These are phyloP conservation scores for Bocquillonia castaneifolia DNA, from an alignment of 441 rosid genomes.

Conservation along the genomic window DNA sequence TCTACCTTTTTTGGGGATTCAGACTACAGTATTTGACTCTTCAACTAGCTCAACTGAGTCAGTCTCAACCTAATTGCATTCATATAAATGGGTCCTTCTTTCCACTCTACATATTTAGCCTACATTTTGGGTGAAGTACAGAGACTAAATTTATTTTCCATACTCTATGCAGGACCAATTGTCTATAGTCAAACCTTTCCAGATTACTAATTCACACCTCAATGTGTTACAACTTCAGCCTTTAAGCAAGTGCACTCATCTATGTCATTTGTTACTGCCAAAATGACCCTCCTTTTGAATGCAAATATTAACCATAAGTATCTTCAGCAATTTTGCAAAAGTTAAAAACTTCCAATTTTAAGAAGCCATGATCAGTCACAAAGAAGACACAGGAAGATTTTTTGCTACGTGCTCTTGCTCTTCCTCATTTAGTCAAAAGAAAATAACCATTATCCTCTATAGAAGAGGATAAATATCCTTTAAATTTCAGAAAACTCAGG, in stretches of 20 bases:
- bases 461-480: background rate
- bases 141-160: no score
- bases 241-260: background rate
- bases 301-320: background rate
- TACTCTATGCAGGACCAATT: no score
- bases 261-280: background rate
- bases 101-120: background rate
- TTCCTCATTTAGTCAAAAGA: background rate
- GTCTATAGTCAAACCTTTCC: no score
- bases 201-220: background rate
- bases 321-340: background rate
- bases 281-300: background rate
- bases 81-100: background rate
- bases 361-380: background rate
- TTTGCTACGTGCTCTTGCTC: background rate
- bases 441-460: background rate
- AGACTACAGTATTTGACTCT: background rate
- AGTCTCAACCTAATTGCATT: background rate
- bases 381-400: background rate
- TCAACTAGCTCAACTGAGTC: background rate
- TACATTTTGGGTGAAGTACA: background rate
- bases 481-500: background rate
- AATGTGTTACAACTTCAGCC: background rate
- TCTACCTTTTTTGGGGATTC: background rate
- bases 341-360: background rate